Evolutionary conservation across 495 filamentous ascomycete species (phyloP).

Genomic region (Alectoria sarmentosa): DNA sequence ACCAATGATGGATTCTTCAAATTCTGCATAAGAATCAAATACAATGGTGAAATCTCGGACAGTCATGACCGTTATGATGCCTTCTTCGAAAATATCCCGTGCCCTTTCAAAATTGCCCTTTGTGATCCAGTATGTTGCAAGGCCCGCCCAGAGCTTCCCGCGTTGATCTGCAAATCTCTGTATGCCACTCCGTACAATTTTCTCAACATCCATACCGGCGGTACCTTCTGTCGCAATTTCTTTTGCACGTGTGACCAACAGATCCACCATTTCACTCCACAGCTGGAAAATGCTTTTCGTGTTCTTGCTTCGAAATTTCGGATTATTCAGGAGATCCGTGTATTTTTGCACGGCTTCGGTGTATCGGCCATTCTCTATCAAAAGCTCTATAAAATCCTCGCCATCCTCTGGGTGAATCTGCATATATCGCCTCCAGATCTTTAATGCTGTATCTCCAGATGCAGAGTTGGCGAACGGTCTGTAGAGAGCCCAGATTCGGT

Average conservation of each 20-base stretch:
- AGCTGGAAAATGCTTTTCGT: constrained; percentile 93
- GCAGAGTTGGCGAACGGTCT: constrained; percentile 89
- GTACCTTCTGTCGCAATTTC: constrained; percentile 74
- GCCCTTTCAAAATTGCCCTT: constrained; percentile 87
- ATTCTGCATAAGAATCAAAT: constrained; percentile 94
- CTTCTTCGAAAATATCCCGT: constrained; percentile 92
- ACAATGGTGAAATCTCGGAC: constrained; percentile 96
- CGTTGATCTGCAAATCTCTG: constrained; percentile 88
- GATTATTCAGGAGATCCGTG: constrained; percentile 90
- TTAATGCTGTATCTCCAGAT: constrained; percentile 82
- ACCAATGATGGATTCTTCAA: constrained; percentile 92
- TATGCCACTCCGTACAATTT: constrained; percentile 90
- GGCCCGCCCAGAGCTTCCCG: constrained; percentile 91
- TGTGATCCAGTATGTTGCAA: constrained; percentile 96
- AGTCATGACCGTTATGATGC: constrained; percentile 96
- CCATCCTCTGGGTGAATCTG: constrained; percentile 95
- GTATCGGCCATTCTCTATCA: constrained; percentile 75
- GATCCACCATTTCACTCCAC: constrained; percentile 97
- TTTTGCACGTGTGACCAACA: constrained; percentile 85
- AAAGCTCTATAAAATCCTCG: constrained; percentile 87
- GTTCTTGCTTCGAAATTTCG: constrained; percentile 83
- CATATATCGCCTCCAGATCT: constrained; percentile 94
- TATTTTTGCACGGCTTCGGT: constrained; percentile 91
- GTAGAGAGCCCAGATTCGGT: constrained; percentile 93
- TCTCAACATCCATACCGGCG: constrained; percentile 82